These are phyloP conservation scores for Dioscorea cayenensis DNA, from an alignment of 116 monocot genomes.

Conservation along the genomic window DNA sequence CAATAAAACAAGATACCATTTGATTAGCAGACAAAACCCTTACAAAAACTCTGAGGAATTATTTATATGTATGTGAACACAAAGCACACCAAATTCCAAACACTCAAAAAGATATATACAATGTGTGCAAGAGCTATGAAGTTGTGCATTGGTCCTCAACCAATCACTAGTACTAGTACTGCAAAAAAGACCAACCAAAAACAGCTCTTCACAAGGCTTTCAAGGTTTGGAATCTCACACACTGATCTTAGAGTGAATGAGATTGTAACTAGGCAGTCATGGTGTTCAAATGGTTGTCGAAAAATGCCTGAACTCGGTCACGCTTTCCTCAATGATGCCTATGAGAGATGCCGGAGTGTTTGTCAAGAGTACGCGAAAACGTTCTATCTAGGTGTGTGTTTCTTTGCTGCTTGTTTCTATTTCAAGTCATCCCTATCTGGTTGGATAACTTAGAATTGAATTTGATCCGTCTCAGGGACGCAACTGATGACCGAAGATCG, in stretches of 20 bases:
- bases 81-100: too few species aligned
- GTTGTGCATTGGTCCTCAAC: too few species aligned
- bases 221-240: neutral
- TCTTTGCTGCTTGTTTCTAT: neutral
- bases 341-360: slow-evolving; percentile 5
- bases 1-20: too few species aligned
- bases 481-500: slow-evolving; percentile 72
- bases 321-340: neutral
- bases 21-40: too few species aligned
- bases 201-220: too few species aligned
- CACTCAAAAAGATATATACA: too few species aligned
- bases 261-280: neutral
- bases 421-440: neutral
- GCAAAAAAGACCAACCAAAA: too few species aligned
- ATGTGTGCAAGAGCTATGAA: too few species aligned
- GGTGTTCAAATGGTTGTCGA: neutral
- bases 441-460: neutral
- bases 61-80: too few species aligned
- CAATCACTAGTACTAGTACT: too few species aligned
- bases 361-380: slow-evolving; percentile 46
- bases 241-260: neutral
- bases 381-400: slow-evolving; percentile 33
- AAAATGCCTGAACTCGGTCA: neutral
- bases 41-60: too few species aligned
- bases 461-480: slow-evolving; percentile 32